Conservation (phyloP, 805 yeast species). For the Schwanniomyces pseudopolymorphus region DNA sequence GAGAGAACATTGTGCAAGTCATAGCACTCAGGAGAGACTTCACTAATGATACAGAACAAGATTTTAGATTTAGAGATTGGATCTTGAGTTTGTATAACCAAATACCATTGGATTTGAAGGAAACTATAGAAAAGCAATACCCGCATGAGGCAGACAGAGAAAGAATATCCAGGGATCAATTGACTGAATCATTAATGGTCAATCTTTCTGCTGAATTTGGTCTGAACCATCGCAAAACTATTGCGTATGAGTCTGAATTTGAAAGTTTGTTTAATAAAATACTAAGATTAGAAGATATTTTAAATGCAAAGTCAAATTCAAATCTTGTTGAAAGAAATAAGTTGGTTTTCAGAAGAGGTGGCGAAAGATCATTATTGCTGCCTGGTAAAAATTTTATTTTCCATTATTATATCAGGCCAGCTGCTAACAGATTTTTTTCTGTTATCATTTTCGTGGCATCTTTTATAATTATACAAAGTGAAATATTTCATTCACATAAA, state of each 20-base stretch:
- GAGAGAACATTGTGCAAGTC: conserved; percentile 63
- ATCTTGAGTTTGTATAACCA: conserved; percentile 53
- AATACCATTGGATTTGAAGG: conserved; percentile 40
- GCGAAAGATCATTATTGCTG: conserved; percentile 20
- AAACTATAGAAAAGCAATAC: conserved; percentile 30
- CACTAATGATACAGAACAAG: conserved; percentile 25
- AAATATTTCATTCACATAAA: conserved; percentile 66
- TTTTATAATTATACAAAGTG: conserved; percentile 65
- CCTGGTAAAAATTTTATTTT: conserved; percentile 44
- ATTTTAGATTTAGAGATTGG: conserved; percentile 59
- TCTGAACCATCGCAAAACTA: conserved; percentile 48
- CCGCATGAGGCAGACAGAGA: conserved; percentile 16
- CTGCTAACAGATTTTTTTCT: conserved; percentile 43
- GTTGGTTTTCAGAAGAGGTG: conserved; percentile 19
- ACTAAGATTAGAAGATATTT: conserved; percentile 55
- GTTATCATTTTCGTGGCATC: conserved; percentile 45
- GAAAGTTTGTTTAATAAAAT: conserved; percentile 48
- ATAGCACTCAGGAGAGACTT: conserved; percentile 49
- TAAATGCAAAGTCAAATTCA: conserved; percentile 37
- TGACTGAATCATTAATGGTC: conserved; percentile 46
- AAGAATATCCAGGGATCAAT: conserved; percentile 27
- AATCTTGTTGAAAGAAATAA: conserved; percentile 12
- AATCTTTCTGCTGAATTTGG: conserved; percentile 53
- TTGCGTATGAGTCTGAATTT: conserved; percentile 60
- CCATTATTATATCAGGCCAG: conserved; percentile 47